Evolutionary conservation across 2,329 filamentous ascomycete genomes (phyloP), one percentile per base, ranked within the genome.

Genomic region (Aspergillus sp.): DNA sequence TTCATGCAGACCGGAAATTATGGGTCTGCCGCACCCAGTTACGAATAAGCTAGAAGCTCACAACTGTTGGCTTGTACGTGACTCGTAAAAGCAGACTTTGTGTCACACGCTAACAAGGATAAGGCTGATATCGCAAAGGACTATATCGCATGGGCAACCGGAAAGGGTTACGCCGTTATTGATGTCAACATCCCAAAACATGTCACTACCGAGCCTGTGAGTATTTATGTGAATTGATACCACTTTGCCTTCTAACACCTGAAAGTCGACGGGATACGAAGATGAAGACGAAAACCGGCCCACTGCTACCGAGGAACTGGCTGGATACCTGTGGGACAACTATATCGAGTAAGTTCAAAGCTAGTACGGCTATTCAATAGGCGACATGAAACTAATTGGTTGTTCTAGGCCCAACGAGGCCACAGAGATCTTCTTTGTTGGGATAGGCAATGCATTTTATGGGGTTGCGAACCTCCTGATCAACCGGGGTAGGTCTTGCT

Each of bases 241-340:
- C 19, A 19, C 4, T 19, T 19, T 19, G 19, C 19, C 19, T 19
- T 19, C 19, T 19, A 19, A 19, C 19, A 19, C 19, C 4, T 19
- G 2, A 19, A 19, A 19, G 19, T 19, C 19, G 19, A 19, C 19
- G 19, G 56, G 52, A 48, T 68, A 76, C 35, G 64, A 85, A 49
- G 72, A 74, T 6, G 64, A 69, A 7, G 60, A 68, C 46, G 68
- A 52, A 53, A 68, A 61, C 43, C 79, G 80, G 64, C 83, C 80
- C 47, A 63, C 63, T 26, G 73, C 74, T 42, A 77, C 76, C 0
- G 82, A 86, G 49, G 83, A 91, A 48, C 72, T 96, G 8, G 81
- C 91, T 5, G 82, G 79, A 47, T 97, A 95, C 59, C 73, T 98
- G 10, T 98, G 93, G 93, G 90, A 96, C 56, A 98, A 98, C 61